Evolutionary conservation across 257 asterid genomes (phyloP).

Genomic region (Ballota nigra): DNA sequence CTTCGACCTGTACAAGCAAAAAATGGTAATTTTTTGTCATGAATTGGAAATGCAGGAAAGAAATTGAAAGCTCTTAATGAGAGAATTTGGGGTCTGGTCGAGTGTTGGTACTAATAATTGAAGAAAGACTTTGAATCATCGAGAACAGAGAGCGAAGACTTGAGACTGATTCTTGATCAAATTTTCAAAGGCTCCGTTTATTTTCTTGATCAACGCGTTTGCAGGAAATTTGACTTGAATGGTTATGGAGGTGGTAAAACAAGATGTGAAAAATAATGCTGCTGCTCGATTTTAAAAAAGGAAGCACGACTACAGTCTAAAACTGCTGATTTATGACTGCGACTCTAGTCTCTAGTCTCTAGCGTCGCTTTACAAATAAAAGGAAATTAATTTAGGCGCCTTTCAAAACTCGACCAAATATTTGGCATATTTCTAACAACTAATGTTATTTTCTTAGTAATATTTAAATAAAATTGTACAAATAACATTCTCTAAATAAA

Average conservation of each 20-base stretch:
- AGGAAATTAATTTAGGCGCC: background rate
- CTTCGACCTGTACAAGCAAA: background rate
- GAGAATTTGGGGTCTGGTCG: constrained; percentile 9
- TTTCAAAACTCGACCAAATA: background rate
- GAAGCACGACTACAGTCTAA: too few relatives aligned
- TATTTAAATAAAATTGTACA: too few relatives aligned
- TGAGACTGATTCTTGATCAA: constrained; percentile 26
- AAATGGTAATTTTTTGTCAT: background rate
- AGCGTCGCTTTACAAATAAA: background rate
- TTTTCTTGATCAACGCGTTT: constrained; percentile 38
- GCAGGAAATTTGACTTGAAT: constrained; percentile 21
- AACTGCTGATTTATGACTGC: background rate
- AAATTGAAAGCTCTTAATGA: background rate
- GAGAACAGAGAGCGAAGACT: constrained; percentile 9
- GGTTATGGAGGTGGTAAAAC: too few relatives aligned
- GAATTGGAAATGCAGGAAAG: background rate
- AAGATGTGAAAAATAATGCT: too few relatives aligned
- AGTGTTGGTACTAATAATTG: background rate
- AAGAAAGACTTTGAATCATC: constrained; percentile 12
- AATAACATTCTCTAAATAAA: too few relatives aligned
- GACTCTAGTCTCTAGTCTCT: background rate
- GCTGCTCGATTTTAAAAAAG: too few relatives aligned
- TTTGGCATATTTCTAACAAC: background rate
- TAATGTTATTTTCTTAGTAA: too few relatives aligned
- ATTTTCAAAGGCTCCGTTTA: constrained; percentile 4